Evolutionary conservation across 371 early-diverging fungal genomes (phyloP), one percentile per base, ranked within the genome.

Genomic region (Homolaphlyctis polyrhiza): DNA sequence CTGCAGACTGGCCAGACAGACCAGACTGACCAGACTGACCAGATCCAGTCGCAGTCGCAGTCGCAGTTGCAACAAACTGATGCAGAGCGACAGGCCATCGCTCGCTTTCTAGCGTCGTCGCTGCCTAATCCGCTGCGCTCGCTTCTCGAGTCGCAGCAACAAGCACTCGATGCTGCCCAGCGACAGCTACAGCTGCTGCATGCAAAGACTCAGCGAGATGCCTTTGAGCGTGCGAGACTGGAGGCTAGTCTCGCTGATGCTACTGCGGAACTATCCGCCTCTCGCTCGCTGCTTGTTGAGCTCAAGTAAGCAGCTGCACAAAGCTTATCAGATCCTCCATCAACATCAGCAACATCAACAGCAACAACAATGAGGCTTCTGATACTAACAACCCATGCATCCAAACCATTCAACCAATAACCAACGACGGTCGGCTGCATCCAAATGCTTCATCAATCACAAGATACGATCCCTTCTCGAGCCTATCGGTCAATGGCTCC

Each of bases 391-490:
- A n/a, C n/a, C n/a, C n/a, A n/a, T n/a, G n/a, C n/a, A n/a, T n/a
- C n/a, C n/a, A n/a, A n/a, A n/a, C n/a, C n/a, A n/a, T n/a, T n/a
- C n/a, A n/a, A n/a, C n/a, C n/a, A n/a, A n/a, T n/a, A n/a, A n/a
- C n/a, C n/a, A n/a, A n/a, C n/a, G n/a, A n/a, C n/a, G n/a, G n/a
- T n/a, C n/a, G n/a, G n/a, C n/a, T n/a, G n/a, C n/a, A n/a, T n/a
- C n/a, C n/a, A n/a, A n/a, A n/a, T n/a, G n/a, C n/a, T n/a, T n/a
- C n/a, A n/a, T n/a, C n/a, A n/a, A n/a, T n/a, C n/a, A n/a, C 32
- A 8, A 51, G 52, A 51, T 51, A 51, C 32, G 52, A 51, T 21
- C 52, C 52, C 14, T 51, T 51, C 52, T 51, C 52, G 25, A 51
- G 14, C 11, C 32, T 51, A 27, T 11, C 52, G 25, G 52, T 51